Evolutionary conservation across 192 early-diverging fungal species (phyloP).

Genomic region (Geranomyces variabilis): DNA sequence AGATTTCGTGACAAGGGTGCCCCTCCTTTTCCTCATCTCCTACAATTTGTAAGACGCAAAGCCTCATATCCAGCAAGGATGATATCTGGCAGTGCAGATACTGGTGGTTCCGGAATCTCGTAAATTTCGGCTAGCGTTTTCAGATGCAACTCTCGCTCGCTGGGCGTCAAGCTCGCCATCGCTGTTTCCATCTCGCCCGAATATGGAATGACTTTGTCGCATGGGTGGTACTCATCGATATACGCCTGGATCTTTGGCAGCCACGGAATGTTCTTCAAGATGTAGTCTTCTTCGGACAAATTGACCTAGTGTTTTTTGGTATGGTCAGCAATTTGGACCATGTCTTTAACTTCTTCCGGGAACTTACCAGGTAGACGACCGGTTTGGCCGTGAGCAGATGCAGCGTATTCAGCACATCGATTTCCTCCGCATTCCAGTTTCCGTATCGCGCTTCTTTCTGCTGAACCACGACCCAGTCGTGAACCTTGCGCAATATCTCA

Average conservation of each 20-base stretch:
- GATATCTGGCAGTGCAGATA: slow-evolving; percentile 82
- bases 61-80: slow-evolving; percentile 88
- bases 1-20: too few relatives aligned
- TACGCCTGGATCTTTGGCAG: slow-evolving; percentile 87
- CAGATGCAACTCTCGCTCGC: slow-evolving; percentile 64
- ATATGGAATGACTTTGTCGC: slow-evolving; percentile 90
- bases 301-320: slow-evolving; percentile 57
- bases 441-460: slow-evolving; percentile 89
- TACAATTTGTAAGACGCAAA: slow-evolving; percentile 85
- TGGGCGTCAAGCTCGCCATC: slow-evolving; percentile 51
- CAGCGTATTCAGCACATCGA: slow-evolving; percentile 86
- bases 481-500: slow-evolving; percentile 71
- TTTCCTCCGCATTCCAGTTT: slow-evolving; percentile 89
- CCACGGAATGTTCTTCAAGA: slow-evolving; percentile 85
- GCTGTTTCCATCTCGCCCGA: slow-evolving; percentile 80
- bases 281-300: slow-evolving; percentile 83
- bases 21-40: too few relatives aligned
- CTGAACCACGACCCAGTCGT: slow-evolving; percentile 72
- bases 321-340: not conserved
- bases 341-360: not conserved
- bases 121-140: slow-evolving; percentile 67
- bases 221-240: slow-evolving; percentile 89
- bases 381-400: slow-evolving; percentile 94
- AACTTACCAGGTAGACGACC: slow-evolving; percentile 66
- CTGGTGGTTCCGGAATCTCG: slow-evolving; percentile 40